These are phyloP conservation scores for Pythium coloratum DNA, from an alignment of 352 stramenopile species.

Conservation along the genomic window DNA sequence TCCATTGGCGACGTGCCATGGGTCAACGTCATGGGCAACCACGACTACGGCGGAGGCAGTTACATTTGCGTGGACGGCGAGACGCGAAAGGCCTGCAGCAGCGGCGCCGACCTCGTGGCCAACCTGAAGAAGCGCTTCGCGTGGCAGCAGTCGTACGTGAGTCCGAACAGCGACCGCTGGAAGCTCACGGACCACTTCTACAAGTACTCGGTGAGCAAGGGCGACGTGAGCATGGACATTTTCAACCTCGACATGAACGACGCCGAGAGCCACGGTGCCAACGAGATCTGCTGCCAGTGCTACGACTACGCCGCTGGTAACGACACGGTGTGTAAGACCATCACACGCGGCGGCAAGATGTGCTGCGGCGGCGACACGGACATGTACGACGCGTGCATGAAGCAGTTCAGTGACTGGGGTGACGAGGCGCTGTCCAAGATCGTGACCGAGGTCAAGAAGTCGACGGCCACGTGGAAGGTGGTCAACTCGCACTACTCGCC, in stretches of 20 bases:
- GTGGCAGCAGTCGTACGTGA: slow-evolving; percentile 41
- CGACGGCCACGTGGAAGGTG: slow-evolving; percentile 47
- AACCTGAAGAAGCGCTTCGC: slow-evolving; percentile 34
- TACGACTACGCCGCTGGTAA: slow-evolving; percentile 37
- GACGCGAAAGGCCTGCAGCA: slow-evolving; percentile 21
- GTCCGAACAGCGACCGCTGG: slow-evolving; percentile 52
- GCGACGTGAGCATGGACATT: slow-evolving; percentile 42
- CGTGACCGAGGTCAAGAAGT: slow-evolving; percentile 32
- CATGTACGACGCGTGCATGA: slow-evolving; percentile 42
- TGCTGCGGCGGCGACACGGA: slow-evolving; percentile 32
- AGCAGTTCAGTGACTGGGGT: slow-evolving; percentile 38
- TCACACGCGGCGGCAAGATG: slow-evolving; percentile 28
- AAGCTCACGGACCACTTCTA: slow-evolving; percentile 50
- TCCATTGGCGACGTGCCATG: slow-evolving; percentile 36
- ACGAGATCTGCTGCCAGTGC: slow-evolving; percentile 53
- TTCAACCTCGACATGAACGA: slow-evolving; percentile 62
- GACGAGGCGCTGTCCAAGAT: slow-evolving; percentile 31
- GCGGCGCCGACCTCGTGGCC: slow-evolving; percentile 21
- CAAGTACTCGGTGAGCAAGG: slow-evolving; percentile 34
- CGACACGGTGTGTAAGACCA: slow-evolving; percentile 36
- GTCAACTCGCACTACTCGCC: slow-evolving; percentile 48
- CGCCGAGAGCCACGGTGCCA: slow-evolving; percentile 38
- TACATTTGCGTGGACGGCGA: slow-evolving; percentile 37
- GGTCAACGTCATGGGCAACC: slow-evolving; percentile 49
- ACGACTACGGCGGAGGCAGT: slow-evolving; percentile 42